A percentile compares a stretch with the other conserved stretches of the same genome.
phyloP scores from a whole-genome alignment of 305 asterid species.

The Fraxinus floribunda region DNA sequence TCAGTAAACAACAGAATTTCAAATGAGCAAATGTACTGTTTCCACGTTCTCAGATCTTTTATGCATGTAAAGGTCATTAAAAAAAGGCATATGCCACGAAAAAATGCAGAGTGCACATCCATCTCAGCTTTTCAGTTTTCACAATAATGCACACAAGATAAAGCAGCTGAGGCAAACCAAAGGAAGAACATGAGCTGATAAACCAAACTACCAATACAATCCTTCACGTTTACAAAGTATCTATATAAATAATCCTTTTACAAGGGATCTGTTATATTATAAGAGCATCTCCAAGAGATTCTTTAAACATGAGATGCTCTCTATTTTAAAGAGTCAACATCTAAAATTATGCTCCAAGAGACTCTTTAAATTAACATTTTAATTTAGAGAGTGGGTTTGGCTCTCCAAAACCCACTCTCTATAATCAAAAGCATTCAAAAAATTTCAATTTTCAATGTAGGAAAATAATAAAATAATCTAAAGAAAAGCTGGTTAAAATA shows the following conservation, averaged over 20 bases:
- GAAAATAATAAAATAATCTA: no score
- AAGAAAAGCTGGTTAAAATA: no score
- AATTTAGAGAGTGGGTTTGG: no score
- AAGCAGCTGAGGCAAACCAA: background rate
- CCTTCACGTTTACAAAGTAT: background rate
- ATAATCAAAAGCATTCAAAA: no score
- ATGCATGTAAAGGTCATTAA: background rate
- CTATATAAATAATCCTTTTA: background rate
- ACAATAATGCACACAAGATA: slow-evolving; percentile 1
- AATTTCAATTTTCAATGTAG: no score
- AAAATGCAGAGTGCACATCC: slow-evolving; percentile 2
- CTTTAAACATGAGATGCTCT: no score
- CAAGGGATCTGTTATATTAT: background rate
- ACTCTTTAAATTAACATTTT: no score
- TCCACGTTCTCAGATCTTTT: background rate
- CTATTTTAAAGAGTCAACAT: no score
- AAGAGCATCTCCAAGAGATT: no score
- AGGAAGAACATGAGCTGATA: background rate
- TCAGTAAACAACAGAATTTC: slow-evolving; percentile 3
- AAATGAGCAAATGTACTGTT: background rate
- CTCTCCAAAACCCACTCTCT: no score
- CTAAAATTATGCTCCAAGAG: no score
- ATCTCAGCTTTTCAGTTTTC: background rate
- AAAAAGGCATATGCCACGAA: background rate
- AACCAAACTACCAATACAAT: background rate